phyloP scores from a whole-genome alignment of 1,139 yeast species.

The Zhuliangozyma blackwelliae region DNA sequence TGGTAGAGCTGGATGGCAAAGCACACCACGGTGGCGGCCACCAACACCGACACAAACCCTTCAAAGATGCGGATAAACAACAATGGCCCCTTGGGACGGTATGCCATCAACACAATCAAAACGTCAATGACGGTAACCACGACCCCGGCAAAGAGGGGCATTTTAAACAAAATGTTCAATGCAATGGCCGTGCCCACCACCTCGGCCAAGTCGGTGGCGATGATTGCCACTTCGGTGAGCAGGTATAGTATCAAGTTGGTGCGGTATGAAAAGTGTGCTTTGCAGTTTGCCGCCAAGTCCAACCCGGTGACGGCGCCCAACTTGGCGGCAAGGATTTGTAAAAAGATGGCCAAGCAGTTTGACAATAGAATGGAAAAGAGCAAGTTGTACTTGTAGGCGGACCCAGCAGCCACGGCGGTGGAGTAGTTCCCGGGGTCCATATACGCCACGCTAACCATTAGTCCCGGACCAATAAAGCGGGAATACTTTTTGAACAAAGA shows the following conservation, averaged over 20 bases:
- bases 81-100: conserved; percentile 83
- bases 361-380: conserved; percentile 77
- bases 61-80: conserved; percentile 77
- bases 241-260: conserved; percentile 60
- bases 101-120: conserved; percentile 77
- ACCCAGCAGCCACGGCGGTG: conserved; percentile 92
- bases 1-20: conserved; percentile 76
- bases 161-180: conserved; percentile 68
- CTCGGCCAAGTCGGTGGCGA: conserved; percentile 91
- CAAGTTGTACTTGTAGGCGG: conserved; percentile 77
- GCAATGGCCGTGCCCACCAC: conserved; percentile 94
- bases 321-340: conserved; percentile 81
- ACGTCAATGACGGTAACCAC: conserved; percentile 81
- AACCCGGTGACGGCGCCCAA: conserved; percentile 89
- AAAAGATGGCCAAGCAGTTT: conserved; percentile 79
- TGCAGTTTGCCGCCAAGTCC: conserved; percentile 83
- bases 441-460: conserved; percentile 92
- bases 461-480: conserved; percentile 83
- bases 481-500: conserved; percentile 45
- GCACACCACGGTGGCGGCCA: conserved; percentile 78
- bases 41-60: conserved; percentile 70
- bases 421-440: conserved; percentile 98
- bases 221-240: conserved; percentile 82
- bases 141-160: conserved; percentile 80
- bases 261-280: conserved; percentile 63